phyloP scores from a whole-genome alignment of 306 rosid species.

The Spatholobus suberectus region DNA sequence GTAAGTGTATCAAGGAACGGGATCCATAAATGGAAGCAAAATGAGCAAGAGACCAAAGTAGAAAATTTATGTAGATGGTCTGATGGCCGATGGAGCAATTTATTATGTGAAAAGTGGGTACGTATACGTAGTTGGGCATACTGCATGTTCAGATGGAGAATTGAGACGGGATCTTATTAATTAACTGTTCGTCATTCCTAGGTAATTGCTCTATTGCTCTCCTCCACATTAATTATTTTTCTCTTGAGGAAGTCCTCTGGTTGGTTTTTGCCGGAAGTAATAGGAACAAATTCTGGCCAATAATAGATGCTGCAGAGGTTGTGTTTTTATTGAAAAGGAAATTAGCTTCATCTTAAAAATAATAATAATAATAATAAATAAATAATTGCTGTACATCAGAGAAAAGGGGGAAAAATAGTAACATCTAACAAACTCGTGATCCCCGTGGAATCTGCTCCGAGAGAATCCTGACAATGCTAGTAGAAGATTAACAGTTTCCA shows the following conservation, averaged over 20 bases:
- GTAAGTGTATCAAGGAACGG: background rate
- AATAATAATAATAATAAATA: no score
- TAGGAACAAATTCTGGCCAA: slow-evolving; percentile 30
- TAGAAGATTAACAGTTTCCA: background rate
- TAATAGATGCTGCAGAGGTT: background rate
- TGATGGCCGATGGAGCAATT: slow-evolving; percentile 13
- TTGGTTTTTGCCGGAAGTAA: slow-evolving; percentile 18
- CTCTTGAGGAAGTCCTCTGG: background rate
- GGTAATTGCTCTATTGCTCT: background rate
- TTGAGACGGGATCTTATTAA: background rate
- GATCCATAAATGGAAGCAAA: background rate
- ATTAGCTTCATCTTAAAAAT: background rate
- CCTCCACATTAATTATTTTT: slow-evolving; percentile 3
- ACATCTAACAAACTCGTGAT: background rate
- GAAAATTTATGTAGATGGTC: slow-evolving; percentile 18
- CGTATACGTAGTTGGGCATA: background rate
- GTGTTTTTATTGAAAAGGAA: background rate
- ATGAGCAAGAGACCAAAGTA: background rate
- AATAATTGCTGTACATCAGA: no score
- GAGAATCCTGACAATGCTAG: background rate
- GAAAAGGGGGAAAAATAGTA: background rate
- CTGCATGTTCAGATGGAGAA: background rate
- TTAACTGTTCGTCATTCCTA: background rate
- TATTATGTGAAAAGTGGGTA: background rate
- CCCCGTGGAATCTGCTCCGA: background rate